Evolutionary conservation across 2,329 filamentous ascomycete genomes (phyloP).

Genomic region (Sarocladiaceae sp.): DNA sequence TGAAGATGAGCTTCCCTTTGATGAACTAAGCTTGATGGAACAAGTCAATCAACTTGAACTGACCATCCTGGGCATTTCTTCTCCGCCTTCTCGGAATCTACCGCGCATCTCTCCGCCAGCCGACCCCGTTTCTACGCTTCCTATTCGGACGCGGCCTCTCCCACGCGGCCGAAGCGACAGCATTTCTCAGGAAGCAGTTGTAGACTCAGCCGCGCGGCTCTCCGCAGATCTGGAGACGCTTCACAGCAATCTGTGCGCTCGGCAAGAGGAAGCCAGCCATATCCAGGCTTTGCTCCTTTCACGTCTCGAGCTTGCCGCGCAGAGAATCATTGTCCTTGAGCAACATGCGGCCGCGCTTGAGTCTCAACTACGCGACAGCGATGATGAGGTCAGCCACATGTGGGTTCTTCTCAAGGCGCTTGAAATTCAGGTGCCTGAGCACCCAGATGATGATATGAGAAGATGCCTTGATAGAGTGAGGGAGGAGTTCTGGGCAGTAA

Average conservation of each 20-base stretch:
- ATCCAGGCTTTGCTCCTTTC: constrained; percentile 56
- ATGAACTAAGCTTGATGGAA: constrained; percentile 28
- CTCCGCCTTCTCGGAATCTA: constrained; percentile 15
- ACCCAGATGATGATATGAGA: constrained; percentile 49
- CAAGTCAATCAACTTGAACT: constrained; percentile 33
- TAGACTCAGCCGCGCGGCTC: constrained; percentile 29
- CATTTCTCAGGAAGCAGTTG: constrained; percentile 19
- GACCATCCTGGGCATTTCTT: constrained; percentile 10
- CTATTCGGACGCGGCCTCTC: neutral
- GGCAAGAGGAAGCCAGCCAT: constrained; percentile 57
- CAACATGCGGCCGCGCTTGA: constrained; percentile 27
- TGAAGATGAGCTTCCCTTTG: constrained; percentile 14
- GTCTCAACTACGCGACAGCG: constrained; percentile 47
- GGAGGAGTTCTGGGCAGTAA: constrained; percentile 46
- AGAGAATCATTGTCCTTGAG: constrained; percentile 55
- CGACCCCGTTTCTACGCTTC: neutral
- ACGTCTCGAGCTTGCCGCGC: constrained; percentile 49
- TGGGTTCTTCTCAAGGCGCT: constrained; percentile 57
- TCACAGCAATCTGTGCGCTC: constrained; percentile 43
- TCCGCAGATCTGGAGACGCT: constrained; percentile 44
- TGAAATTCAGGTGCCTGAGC: constrained; percentile 50
- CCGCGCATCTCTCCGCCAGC: too few species aligned
- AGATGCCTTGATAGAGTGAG: constrained; percentile 57
- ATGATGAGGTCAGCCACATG: constrained; percentile 55
- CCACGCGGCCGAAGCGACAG: constrained; percentile 11